Percentiles rank a stretch among this genome's conserved stretches.
phyloP scores from a whole-genome alignment of 352 stramenopile genomes.

The Pythium inflatum region DNA sequence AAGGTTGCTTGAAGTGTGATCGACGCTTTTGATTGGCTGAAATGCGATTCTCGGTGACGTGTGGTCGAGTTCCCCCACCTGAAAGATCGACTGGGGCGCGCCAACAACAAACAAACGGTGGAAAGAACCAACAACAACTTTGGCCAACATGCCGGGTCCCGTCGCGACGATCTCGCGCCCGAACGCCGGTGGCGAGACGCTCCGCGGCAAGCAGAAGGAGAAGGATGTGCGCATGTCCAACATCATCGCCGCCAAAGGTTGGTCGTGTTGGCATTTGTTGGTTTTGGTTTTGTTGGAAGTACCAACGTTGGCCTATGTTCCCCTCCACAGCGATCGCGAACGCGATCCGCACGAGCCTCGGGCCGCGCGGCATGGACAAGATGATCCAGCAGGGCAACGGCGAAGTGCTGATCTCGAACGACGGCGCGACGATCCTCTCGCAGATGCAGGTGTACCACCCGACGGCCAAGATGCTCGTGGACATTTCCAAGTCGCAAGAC shows the following conservation, averaged over 20 bases:
- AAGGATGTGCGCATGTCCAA: slow-evolving; percentile 99
- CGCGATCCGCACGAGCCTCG: slow-evolving; percentile 97
- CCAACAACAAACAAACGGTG: slow-evolving; percentile 23
- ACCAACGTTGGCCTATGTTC: background rate
- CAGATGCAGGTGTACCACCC: slow-evolving; percentile 99
- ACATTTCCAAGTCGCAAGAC: slow-evolving; percentile 99
- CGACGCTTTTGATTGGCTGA: slow-evolving; percentile 32
- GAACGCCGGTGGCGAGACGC: slow-evolving; percentile 61
- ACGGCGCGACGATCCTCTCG: slow-evolving; percentile 99
- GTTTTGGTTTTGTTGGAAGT: slow-evolving; percentile 1
- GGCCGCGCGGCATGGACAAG: slow-evolving; percentile 99
- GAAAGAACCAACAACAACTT: slow-evolving; percentile 24
- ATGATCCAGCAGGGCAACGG: slow-evolving; percentile 98
- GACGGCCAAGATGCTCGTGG: slow-evolving; percentile 99
- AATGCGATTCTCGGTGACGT: slow-evolving; percentile 18
- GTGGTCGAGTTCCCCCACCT: slow-evolving; percentile 34
- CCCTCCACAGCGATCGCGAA: slow-evolving; percentile 92
- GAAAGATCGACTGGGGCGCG: slow-evolving; percentile 34
- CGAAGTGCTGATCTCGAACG: slow-evolving; percentile 99
- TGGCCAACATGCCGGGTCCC: slow-evolving; percentile 29
- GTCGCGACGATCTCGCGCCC: slow-evolving; percentile 68
- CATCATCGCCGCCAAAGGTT: slow-evolving; percentile 98
- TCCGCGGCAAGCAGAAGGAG: slow-evolving; percentile 93
- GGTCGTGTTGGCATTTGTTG: background rate
- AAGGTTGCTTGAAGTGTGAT: slow-evolving; percentile 32